Conservation (phyloP, 257 asterid species). For the Solanum etuberosum region DNA sequence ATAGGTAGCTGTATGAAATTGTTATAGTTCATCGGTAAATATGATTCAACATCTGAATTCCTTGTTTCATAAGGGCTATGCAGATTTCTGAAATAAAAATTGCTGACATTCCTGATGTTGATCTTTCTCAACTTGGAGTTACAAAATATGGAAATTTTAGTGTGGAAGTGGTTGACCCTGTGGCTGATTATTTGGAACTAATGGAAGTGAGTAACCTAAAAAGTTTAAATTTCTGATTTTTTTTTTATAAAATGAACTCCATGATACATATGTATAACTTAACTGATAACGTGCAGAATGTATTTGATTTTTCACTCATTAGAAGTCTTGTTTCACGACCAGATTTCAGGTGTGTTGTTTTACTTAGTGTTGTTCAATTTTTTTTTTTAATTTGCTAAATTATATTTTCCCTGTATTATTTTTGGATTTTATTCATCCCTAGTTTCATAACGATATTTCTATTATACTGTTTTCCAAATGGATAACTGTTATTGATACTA, state of each 20-base stretch:
- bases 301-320: constrained; percentile 83
- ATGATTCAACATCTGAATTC: constrained; percentile 9
- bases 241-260: not conserved
- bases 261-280: not conserved
- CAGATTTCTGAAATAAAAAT: constrained; percentile 82
- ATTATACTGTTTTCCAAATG: not conserved
- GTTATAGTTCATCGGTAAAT: not conserved
- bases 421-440: not conserved
- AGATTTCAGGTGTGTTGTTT: constrained; percentile 60
- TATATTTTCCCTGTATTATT: not conserved
- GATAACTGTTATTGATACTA: not conserved
- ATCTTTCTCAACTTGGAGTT: constrained; percentile 56
- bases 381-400: not conserved
- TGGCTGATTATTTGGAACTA: constrained; percentile 86
- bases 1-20: not conserved
- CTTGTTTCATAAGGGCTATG: constrained; percentile 22
- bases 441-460: not conserved
- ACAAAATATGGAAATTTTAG: constrained; percentile 52
- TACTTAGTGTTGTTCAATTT: not conserved
- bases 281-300: constrained; percentile 44
- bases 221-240: not conserved
- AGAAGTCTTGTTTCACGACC: constrained; percentile 57
- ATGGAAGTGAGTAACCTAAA: constrained; percentile 61
- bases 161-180: constrained; percentile 91
- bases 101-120: constrained; percentile 77